Conservation (phyloP, 345 rosid species). For the Syzygium grande region DNA sequence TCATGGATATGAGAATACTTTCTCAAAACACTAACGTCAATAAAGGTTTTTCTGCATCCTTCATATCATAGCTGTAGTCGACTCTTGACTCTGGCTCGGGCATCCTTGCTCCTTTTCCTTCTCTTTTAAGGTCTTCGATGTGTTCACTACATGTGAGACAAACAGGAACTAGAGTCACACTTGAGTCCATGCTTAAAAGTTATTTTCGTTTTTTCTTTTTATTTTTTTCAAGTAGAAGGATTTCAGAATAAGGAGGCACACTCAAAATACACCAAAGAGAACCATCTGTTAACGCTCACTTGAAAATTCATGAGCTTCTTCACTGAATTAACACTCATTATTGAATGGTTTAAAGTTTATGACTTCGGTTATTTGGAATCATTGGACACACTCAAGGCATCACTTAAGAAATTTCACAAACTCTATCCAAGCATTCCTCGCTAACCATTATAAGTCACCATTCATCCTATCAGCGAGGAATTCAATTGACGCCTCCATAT, state of each 20-base stretch:
- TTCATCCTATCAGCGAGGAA: neutral
- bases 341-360: too few species aligned
- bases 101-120: slow-evolving; percentile 52
- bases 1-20: slow-evolving; percentile 95
- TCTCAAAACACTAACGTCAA: slow-evolving; percentile 82
- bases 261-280: neutral
- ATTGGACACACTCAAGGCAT: neutral
- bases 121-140: slow-evolving; percentile 57
- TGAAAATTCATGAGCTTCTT: neutral
- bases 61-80: slow-evolving; percentile 64
- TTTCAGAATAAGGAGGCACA: neutral
- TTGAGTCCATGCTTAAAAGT: neutral
- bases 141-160: slow-evolving; percentile 31
- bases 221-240: neutral
- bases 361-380: too few species aligned
- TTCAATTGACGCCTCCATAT: neutral
- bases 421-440: neutral
- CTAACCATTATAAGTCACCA: neutral
- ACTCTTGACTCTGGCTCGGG: slow-evolving; percentile 82
- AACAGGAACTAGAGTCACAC: neutral
- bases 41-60: slow-evolving; percentile 83
- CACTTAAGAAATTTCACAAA: neutral
- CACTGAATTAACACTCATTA: neutral
- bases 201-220: neutral
- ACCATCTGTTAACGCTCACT: neutral